Evolutionary conservation across 352 stramenopile species (phyloP).

Genomic region (Pythium utonaiense): DNA sequence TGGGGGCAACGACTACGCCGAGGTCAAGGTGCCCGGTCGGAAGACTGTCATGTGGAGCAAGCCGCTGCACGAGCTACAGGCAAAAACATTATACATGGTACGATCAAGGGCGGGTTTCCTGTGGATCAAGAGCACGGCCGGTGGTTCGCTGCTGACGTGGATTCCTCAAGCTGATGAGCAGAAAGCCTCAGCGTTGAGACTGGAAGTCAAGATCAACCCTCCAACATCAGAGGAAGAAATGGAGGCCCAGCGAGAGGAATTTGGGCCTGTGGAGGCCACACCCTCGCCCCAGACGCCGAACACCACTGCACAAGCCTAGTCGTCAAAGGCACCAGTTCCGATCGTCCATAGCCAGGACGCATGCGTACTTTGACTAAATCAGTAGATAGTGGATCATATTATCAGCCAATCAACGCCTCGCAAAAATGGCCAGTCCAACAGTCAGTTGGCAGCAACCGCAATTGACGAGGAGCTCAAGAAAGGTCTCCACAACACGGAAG

Average conservation of each 20-base stretch:
- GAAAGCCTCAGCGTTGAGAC: not conserved
- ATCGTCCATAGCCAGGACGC: not conserved
- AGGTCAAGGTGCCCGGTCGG: not conserved
- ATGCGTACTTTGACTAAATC: not conserved
- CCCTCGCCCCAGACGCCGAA: not conserved
- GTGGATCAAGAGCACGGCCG: constrained; percentile 19
- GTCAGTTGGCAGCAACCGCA: not conserved
- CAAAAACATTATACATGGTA: constrained; percentile 61
- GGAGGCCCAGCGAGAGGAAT: not conserved
- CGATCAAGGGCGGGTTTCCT: constrained; percentile 50
- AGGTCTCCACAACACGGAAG: not conserved
- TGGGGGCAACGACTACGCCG: not conserved
- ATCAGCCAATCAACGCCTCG: constrained; percentile 13
- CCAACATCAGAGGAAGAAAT: not conserved
- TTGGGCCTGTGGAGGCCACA: not conserved
- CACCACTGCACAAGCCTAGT: not conserved
- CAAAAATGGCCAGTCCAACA: constrained; percentile 19
- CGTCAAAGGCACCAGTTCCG: not conserved
- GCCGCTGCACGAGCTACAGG: constrained; percentile 26
- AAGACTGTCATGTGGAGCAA: constrained; percentile 6
- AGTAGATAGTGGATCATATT: not conserved
- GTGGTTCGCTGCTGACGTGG: constrained; percentile 3
- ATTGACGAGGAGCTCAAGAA: not conserved
- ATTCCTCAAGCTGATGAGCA: not conserved
- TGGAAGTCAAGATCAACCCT: constrained; percentile 3